A percentile compares a stretch with the other conserved stretches of the same genome.
These are phyloP conservation scores for Fonsecaea nubica DNA, from an alignment of 2,329 filamentous ascomycete species.

Conservation along the genomic window DNA sequence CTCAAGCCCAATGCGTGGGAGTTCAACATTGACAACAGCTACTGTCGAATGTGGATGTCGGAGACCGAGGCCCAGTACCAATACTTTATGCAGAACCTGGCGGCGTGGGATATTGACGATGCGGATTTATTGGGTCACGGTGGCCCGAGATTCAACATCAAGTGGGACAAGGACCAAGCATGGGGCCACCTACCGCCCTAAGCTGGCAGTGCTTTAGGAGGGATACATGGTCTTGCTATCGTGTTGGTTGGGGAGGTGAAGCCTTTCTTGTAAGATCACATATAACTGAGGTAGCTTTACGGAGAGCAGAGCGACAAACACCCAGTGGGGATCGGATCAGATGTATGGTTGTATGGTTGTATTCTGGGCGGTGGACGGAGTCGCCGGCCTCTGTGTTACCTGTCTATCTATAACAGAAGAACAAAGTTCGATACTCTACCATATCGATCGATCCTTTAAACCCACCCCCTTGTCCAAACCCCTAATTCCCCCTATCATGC, in stretches of 20 bases:
- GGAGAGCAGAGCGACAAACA: no score
- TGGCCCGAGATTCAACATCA: not conserved
- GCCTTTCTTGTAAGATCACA: not conserved
- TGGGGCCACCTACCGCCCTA: not conserved
- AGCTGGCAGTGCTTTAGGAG: not conserved
- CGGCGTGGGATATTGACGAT: not conserved
- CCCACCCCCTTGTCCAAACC: no score
- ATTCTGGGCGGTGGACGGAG: no score
- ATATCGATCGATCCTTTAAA: not conserved
- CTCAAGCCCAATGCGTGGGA: slow-evolving; percentile 14
- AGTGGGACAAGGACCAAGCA: not conserved
- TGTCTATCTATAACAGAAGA: not conserved
- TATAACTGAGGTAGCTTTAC: no score
- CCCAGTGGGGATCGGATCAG: no score
- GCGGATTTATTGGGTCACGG: not conserved
- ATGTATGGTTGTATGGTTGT: no score
- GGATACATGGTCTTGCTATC: no score
- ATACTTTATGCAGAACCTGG: slow-evolving; percentile 13
- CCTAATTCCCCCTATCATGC: not conserved
- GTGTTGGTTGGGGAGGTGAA: not conserved
- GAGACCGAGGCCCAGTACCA: slow-evolving; percentile 6
- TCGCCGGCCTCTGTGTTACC: not conserved
- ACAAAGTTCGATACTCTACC: not conserved
- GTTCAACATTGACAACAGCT: slow-evolving; percentile 1
- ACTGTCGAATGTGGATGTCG: slow-evolving; percentile 9